These are phyloP conservation scores for Austroboletus eburneus DNA, from an alignment of 768 basidiomycete genomes.

Conservation along the genomic window DNA sequence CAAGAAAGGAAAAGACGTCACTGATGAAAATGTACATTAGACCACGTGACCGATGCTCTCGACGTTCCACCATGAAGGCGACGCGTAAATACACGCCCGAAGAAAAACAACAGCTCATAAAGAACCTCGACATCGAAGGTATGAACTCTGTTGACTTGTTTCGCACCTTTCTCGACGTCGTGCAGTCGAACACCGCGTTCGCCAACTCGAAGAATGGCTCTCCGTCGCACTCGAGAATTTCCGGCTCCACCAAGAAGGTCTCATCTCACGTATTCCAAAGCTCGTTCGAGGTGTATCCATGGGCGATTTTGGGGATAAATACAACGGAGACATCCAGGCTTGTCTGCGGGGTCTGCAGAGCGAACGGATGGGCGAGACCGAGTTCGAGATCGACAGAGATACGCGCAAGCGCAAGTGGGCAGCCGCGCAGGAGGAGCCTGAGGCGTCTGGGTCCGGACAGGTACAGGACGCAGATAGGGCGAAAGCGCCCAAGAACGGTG, in stretches of 20 bases:
- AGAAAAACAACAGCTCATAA: constrained; percentile 71
- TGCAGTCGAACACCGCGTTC: constrained; percentile 67
- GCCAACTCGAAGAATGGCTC: constrained; percentile 74
- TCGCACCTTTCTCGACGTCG: not conserved
- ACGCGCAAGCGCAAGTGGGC: constrained; percentile 78
- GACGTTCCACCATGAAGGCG: constrained; percentile 18
- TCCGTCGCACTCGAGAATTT: constrained; percentile 71
- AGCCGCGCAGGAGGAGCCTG: constrained; percentile 53
- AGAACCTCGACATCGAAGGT: constrained; percentile 83
- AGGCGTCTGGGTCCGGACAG: constrained; percentile 33
- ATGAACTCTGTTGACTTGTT: constrained; percentile 3
- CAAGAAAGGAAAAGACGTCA: too few relatives aligned
- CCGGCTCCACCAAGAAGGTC: constrained; percentile 68
- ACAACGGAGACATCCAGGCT: constrained; percentile 70
- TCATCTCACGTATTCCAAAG: constrained; percentile 70
- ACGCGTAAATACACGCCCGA: constrained; percentile 49
- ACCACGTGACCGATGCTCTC: constrained; percentile 10
- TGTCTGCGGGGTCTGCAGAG: constrained; percentile 66
- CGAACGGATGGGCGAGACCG: constrained; percentile 52
- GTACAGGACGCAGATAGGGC: not conserved
- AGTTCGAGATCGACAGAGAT: constrained; percentile 58
- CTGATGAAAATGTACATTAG: too few relatives aligned
- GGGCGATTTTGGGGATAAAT: constrained; percentile 75
- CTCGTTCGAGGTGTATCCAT: constrained; percentile 68
- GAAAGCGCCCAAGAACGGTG: constrained; percentile 60